phyloP scores from a whole-genome alignment of 192 early-diverging fungal species.

The Linnemannia elongata region DNA sequence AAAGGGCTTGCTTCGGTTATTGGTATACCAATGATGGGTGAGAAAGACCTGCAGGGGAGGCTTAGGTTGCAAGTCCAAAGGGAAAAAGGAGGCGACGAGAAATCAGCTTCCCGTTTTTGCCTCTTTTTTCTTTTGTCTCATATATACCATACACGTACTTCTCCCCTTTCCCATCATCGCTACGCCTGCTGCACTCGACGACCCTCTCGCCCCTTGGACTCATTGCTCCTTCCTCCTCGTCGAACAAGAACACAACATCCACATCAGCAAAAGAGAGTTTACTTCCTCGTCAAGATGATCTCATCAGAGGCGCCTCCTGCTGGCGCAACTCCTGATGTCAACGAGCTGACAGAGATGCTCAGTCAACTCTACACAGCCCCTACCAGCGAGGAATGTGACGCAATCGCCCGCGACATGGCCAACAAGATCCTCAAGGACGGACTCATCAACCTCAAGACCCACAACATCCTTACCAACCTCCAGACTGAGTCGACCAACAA shows the following conservation, averaged over 20 bases:
- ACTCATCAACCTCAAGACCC: constrained; percentile 67
- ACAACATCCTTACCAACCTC: constrained; percentile 69
- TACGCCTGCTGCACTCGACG: not conserved
- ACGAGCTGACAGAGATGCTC: constrained; percentile 57
- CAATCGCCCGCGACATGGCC: constrained; percentile 61
- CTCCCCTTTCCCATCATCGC: not conserved
- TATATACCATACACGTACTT: not conserved
- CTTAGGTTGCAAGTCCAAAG: not conserved
- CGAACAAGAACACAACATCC: not conserved
- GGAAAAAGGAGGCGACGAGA: not conserved
- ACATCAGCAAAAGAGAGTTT: not conserved
- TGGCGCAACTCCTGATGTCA: constrained; percentile 15
- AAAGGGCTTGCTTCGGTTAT: not conserved
- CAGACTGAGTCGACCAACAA: constrained; percentile 74
- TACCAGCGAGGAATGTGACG: constrained; percentile 65
- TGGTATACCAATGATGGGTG: not conserved
- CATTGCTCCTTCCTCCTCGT: not conserved
- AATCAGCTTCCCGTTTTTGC: not conserved
- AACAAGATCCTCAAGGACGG: constrained; percentile 63
- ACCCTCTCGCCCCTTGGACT: not conserved
- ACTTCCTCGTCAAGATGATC: not conserved
- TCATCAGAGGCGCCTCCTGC: constrained; percentile 5
- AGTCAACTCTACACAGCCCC: constrained; percentile 60
- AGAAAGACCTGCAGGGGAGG: not conserved
- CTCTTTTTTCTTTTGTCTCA: not conserved